phyloP scores from a whole-genome alignment of 169 alveolate genomes.

The Perkinsus marinus region DNA sequence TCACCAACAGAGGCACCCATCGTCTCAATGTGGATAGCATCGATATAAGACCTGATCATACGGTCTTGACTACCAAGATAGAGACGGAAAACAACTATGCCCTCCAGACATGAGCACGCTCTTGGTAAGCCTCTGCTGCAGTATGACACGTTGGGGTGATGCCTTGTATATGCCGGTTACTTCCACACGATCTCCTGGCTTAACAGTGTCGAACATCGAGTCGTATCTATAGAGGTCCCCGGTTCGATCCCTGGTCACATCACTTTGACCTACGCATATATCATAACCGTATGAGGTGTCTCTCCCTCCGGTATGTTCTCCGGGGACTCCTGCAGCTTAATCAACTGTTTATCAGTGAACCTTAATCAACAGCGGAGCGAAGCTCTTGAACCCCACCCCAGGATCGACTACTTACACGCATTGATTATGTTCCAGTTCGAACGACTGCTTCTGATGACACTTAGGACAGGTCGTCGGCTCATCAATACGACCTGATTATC shows the following conservation, averaged over 20 bases:
- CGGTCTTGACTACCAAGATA: too few species aligned
- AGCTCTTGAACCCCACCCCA: neutral
- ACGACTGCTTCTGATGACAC: constrained; percentile 58
- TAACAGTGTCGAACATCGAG: constrained; percentile 77
- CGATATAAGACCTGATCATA: neutral
- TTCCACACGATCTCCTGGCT: constrained; percentile 91
- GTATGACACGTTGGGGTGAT: constrained; percentile 68
- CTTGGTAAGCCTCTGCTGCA: constrained; percentile 11
- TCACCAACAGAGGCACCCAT: constrained; percentile 13
- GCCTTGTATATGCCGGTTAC: constrained; percentile 88
- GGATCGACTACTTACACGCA: constrained; percentile 15
- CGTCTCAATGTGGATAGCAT: constrained; percentile 1
- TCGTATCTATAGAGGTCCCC: constrained; percentile 59
- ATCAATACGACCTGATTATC: constrained; percentile 24
- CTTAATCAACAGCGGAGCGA: neutral
- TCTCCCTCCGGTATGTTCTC: constrained; percentile 82
- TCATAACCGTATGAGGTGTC: constrained; percentile 60
- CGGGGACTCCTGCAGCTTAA: constrained; percentile 81
- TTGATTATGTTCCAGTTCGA: constrained; percentile 56
- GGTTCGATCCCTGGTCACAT: neutral
- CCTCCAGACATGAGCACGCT: neutral
- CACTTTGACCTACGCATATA: neutral
- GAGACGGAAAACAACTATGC: too few species aligned
- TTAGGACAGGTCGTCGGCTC: constrained; percentile 66
- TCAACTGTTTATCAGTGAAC: constrained; percentile 79